Evolutionary conservation across 2,329 filamentous ascomycete genomes (phyloP).

Genomic region (Aspergillus luchuensis): DNA sequence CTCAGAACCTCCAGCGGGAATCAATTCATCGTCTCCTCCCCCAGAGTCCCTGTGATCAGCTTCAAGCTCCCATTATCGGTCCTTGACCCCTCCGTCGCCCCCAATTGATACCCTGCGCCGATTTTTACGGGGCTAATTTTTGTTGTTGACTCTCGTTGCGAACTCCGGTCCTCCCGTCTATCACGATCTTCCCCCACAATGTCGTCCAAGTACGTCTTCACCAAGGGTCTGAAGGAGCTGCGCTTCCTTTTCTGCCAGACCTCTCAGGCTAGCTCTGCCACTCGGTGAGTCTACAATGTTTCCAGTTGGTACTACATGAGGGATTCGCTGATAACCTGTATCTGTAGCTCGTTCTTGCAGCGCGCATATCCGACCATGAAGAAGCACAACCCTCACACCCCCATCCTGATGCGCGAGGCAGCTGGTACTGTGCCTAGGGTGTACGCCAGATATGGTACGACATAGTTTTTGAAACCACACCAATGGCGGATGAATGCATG

Average conservation of each 20-base stretch:
- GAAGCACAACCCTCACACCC: conserved; percentile 93
- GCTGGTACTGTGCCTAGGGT: conserved; percentile 79
- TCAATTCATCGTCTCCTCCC: conserved; percentile 10
- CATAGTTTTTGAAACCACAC: not conserved
- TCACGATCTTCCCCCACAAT: conserved; percentile 55
- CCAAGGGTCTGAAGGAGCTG: conserved; percentile 86
- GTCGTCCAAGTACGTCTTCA: conserved; percentile 92
- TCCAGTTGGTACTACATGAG: not conserved
- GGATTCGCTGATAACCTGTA: not conserved
- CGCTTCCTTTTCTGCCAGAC: conserved; percentile 98
- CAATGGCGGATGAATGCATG: too few relatives aligned
- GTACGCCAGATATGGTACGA: conserved; percentile 87
- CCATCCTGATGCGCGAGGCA: conserved; percentile 94
- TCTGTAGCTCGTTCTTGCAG: conserved; percentile 76
- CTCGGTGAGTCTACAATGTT: conserved; percentile 63
- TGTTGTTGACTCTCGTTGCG: not conserved
- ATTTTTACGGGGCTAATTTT: not conserved
- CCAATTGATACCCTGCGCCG: conserved; percentile 10
- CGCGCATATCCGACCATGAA: conserved; percentile 98
- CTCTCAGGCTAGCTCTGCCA: conserved; percentile 82
- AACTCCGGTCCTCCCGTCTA: conserved; percentile 4
- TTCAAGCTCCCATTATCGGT: conserved; percentile 6
- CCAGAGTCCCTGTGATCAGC: not conserved
- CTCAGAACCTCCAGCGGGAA: conserved; percentile 11
- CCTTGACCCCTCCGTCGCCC: conserved; percentile 5